phyloP scores from a whole-genome alignment of 306 rosid species.

The Cicer pinnatifidum region DNA sequence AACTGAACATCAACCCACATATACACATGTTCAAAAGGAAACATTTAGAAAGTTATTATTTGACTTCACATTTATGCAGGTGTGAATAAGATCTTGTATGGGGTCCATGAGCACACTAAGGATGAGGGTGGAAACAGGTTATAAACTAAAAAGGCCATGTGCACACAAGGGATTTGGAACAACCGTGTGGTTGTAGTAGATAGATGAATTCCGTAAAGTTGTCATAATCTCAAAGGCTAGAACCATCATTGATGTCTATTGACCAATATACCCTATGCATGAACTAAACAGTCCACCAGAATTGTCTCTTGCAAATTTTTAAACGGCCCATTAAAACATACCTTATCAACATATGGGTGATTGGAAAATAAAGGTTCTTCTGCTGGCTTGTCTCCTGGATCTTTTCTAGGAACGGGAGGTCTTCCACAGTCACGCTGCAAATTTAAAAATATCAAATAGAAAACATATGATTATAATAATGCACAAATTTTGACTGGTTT shows the following conservation, averaged over 20 bases:
- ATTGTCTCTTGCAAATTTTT: conserved; percentile 35
- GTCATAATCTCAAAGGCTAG: not conserved
- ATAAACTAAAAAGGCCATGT: conserved; percentile 3
- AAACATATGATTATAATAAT: conserved; percentile 22
- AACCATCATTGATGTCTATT: conserved; percentile 12
- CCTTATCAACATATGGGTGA: conserved; percentile 95
- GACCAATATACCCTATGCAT: conserved; percentile 13
- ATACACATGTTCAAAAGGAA: conserved; percentile 2
- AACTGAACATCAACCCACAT: not conserved
- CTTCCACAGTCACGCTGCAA: conserved; percentile 89
- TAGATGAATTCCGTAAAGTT: conserved; percentile 24
- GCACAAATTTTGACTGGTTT: conserved; percentile 27
- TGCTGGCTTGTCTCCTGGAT: conserved; percentile 81
- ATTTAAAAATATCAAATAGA: conserved; percentile 40
- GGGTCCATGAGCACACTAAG: conserved; percentile 37
- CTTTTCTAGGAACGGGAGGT: conserved; percentile 89
- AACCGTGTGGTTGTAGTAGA: not conserved
- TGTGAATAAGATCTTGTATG: not conserved
- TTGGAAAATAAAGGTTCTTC: conserved; percentile 86
- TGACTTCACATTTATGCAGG: conserved; percentile 21
- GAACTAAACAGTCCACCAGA: conserved; percentile 29
- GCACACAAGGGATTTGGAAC: conserved; percentile 17
- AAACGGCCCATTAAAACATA: conserved; percentile 39
- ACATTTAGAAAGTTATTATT: not conserved
- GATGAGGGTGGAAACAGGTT: conserved; percentile 14